Conservation (phyloP, 1,139 yeast species). For the Blastobotrys petasosporus region DNA sequence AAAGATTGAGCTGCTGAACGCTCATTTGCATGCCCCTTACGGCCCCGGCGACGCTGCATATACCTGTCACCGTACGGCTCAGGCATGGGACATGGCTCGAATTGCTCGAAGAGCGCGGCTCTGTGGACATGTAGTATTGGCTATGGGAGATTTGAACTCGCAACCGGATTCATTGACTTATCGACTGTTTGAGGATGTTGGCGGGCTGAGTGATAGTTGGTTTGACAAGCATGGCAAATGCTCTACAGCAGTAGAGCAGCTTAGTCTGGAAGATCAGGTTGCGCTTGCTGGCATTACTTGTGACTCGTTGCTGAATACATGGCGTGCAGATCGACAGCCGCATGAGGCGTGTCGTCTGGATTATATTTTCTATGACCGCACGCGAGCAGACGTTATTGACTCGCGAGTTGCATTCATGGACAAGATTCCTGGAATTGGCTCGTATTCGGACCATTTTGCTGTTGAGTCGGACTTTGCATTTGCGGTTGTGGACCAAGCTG, state of each 20-base stretch:
- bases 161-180: constrained; percentile 82
- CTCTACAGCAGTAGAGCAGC: constrained; percentile 36
- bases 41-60: constrained; percentile 86
- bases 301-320: constrained; percentile 79
- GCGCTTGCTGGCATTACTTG: constrained; percentile 78
- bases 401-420: constrained; percentile 75
- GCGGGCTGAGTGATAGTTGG: constrained; percentile 80
- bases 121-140: constrained; percentile 79
- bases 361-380: constrained; percentile 71
- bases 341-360: constrained; percentile 87
- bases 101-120: constrained; percentile 54
- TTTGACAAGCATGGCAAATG: constrained; percentile 51
- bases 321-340: constrained; percentile 59
- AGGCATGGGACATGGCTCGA: constrained; percentile 91
- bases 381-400: constrained; percentile 45
- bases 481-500: neutral
- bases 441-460: constrained; percentile 92
- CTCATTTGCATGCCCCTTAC: constrained; percentile 98
- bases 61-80: constrained; percentile 84
- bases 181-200: constrained; percentile 61
- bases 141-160: constrained; percentile 91
- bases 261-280: constrained; percentile 67
- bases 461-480: constrained; percentile 47
- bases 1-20: constrained; percentile 73
- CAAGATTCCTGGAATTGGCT: constrained; percentile 51